A percentile compares a stretch with the other conserved stretches of the same genome.
Evolutionary conservation across 805 yeast species (phyloP).

Genomic region (Yarrowia deformans): DNA sequence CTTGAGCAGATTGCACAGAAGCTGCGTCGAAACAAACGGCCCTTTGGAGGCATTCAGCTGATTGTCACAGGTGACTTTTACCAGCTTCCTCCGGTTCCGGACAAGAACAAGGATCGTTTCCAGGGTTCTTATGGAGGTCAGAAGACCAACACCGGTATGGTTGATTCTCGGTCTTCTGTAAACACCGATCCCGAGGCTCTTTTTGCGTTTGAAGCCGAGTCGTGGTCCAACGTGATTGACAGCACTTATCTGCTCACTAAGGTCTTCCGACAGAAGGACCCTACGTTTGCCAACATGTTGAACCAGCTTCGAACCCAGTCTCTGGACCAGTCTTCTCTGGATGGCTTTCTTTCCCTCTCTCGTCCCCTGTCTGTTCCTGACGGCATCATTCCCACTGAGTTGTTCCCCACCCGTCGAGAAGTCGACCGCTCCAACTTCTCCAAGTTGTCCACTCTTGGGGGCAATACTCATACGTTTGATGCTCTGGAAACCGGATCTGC

Average conservation of each 20-base stretch:
- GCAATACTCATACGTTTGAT: slow-evolving; percentile 55
- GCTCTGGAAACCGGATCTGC: slow-evolving; percentile 55
- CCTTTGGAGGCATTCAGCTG: slow-evolving; percentile 95
- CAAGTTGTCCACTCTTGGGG: slow-evolving; percentile 60
- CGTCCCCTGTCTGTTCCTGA: slow-evolving; percentile 61
- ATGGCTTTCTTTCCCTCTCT: slow-evolving; percentile 53
- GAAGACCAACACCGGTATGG: slow-evolving; percentile 22
- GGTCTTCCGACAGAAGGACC: slow-evolving; percentile 88
- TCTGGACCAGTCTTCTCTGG: slow-evolving; percentile 58
- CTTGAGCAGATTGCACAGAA: slow-evolving; percentile 71
- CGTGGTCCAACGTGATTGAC: slow-evolving; percentile 71
- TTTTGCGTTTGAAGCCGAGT: slow-evolving; percentile 77
- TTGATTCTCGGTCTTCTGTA: background rate
- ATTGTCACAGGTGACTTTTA: slow-evolving; percentile 94
- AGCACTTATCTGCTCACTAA: slow-evolving; percentile 73
- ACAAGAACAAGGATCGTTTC: slow-evolving; percentile 42
- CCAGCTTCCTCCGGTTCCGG: slow-evolving; percentile 87
- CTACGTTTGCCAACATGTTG: slow-evolving; percentile 74
- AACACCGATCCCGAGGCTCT: slow-evolving; percentile 47
- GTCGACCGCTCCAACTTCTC: slow-evolving; percentile 76
- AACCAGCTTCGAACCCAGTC: slow-evolving; percentile 81
- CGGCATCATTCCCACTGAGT: slow-evolving; percentile 87
- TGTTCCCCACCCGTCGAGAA: slow-evolving; percentile 84
- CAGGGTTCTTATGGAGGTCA: slow-evolving; percentile 13
- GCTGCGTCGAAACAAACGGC: slow-evolving; percentile 57